Evolutionary conservation across 2,329 filamentous ascomycete genomes (phyloP).

Genomic region (Diaporthe destruens): DNA sequence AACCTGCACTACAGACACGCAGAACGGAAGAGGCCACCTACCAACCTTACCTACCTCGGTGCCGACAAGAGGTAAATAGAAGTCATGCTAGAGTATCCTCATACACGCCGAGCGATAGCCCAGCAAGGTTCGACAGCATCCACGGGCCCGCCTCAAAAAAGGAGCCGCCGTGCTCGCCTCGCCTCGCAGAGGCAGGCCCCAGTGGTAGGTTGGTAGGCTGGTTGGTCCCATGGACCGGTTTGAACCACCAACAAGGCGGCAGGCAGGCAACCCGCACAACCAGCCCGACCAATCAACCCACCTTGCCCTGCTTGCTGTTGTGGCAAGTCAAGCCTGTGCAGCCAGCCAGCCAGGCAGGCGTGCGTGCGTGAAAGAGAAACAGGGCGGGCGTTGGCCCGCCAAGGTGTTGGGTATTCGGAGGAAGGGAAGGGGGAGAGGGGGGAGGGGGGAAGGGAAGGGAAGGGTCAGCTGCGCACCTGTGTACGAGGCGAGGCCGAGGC

Average conservation of each 20-base stretch:
- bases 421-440: no score
- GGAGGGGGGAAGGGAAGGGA: neutral
- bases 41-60: neutral
- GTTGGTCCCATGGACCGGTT: no score
- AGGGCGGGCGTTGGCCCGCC: neutral
- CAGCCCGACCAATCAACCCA: no score
- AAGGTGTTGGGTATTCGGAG: neutral
- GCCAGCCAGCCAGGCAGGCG: neutral
- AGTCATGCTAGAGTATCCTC: neutral
- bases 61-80: no score
- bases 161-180: no score
- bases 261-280: neutral
- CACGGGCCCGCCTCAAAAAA: no score
- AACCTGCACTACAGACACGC: no score
- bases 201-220: no score
- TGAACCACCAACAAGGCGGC: neutral
- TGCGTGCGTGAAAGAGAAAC: neutral
- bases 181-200: no score
- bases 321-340: neutral
- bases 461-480: slow-evolving; percentile 10
- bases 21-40: neutral
- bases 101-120: neutral
- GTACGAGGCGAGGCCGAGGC: neutral
- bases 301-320: no score
- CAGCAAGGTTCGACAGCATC: neutral